Evolutionary conservation across 176 grass and related monocot species (phyloP), one percentile per base, ranked within the genome.

Genomic region (Themeda triandra): DNA sequence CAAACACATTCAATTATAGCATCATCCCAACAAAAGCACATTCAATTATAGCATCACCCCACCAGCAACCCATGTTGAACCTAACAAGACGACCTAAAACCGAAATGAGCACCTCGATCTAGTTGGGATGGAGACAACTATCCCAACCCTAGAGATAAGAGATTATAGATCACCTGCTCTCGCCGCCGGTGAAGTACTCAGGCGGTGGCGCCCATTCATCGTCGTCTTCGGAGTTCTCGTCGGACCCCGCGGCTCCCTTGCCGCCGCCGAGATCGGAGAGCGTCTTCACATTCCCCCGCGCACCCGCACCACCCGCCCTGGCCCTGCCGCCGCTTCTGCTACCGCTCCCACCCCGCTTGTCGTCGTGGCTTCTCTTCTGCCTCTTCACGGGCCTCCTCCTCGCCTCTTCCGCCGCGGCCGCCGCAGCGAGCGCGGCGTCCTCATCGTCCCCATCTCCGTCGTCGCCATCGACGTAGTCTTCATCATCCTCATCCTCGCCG

Each of bases 91-190:
- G 63, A 63, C 13, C 87, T 83, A 69, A 86, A 87, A 41, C 56
- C 32, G 80, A 92, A 62, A 69, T 51, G 45, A 37, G 19, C 46
- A 33, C 45, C 7, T 39, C 87, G 37, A 75, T 65, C 44, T 45
- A 66, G 21, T 63, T 10, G 49, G 25, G 64, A 66, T 72, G 1
- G 79, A 77, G 32, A 36, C n/a, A 28, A 17, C 11, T 21, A 25
- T 58, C 30, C n/a, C 4, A 51, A 37, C 46, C 27, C 53, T 35
- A 59, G 24, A 51, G 24, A 81, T 15, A 15, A 51, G 42, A 56
- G 15, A 69, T 44, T 65, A 54, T 19, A 66, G n/a, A 83, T 82
- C 65, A 92, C 93, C 93, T 95, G 63, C 79, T 92, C 71, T 93
- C 88, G 39, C 86, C 80, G 27, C 93, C 93, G 46, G 86, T 83